Conservation (phyloP, 2,329 filamentous ascomycete genomes). For the Apiospora phragmitis region DNA sequence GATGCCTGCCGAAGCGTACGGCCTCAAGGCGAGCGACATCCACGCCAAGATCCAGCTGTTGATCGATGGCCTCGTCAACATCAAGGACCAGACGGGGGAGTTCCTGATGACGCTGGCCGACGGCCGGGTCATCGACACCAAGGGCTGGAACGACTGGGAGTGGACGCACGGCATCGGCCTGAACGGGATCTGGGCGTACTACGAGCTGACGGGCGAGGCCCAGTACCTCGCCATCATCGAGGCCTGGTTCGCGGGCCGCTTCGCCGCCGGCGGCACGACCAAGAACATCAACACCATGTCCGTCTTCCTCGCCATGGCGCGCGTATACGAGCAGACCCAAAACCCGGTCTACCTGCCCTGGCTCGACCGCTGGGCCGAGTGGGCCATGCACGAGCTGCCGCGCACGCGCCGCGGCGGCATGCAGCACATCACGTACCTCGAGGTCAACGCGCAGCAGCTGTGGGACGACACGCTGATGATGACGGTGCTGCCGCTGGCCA, state of each 20-base stretch:
- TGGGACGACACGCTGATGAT: conserved; percentile 91
- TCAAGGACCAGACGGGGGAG: conserved; percentile 72
- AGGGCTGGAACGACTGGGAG: conserved; percentile 83
- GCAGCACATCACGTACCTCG: conserved; percentile 74
- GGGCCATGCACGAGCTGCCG: conserved; percentile 76
- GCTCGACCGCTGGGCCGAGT: conserved; percentile 80
- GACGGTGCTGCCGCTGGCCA: conserved; percentile 78
- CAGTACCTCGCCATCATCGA: conserved; percentile 66
- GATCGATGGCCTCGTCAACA: conserved; percentile 75
- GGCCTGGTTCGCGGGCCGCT: conserved; percentile 70
- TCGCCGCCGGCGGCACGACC: conserved; percentile 70
- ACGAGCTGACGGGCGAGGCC: conserved; percentile 66
- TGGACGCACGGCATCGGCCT: conserved; percentile 81
- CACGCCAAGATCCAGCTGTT: conserved; percentile 62
- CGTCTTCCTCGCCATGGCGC: conserved; percentile 72
- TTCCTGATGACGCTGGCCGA: conserved; percentile 72
- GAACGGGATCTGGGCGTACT: conserved; percentile 82
- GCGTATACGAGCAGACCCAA: conserved; percentile 73
- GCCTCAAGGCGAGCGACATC: conserved; percentile 47
- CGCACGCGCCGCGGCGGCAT: conserved; percentile 71
- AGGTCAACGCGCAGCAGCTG: conserved; percentile 71
- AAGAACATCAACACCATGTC: conserved; percentile 90
- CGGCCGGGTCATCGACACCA: conserved; percentile 78
- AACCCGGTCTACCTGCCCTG: conserved; percentile 72
- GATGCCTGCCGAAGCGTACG: conserved; percentile 45